These are phyloP conservation scores for Crocinoboletus sp. DNA, from an alignment of 1,284 basidiomycete species.

Conservation along the genomic window DNA sequence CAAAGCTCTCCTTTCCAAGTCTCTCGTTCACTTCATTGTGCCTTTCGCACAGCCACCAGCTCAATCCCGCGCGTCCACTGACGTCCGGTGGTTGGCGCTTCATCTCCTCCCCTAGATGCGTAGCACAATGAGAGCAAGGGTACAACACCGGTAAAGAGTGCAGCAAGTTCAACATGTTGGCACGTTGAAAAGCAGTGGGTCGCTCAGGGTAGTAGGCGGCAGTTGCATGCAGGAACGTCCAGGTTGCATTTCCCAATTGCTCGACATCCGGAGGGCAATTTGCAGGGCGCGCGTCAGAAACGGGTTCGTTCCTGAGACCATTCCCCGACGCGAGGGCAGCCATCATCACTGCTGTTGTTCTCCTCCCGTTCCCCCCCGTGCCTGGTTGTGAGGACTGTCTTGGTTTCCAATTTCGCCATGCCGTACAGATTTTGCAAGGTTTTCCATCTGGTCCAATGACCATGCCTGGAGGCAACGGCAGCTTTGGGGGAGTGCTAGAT, in stretches of 20 bases:
- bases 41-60: constrained; percentile 83
- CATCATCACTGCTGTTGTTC: constrained; percentile 38
- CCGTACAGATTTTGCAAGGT: constrained; percentile 88
- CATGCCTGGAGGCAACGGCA: constrained; percentile 62
- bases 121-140: constrained; percentile 83
- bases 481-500: constrained; percentile 10
- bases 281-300: constrained; percentile 42
- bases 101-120: constrained; percentile 72
- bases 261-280: constrained; percentile 89
- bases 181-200: constrained; percentile 67
- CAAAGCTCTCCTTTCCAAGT: constrained; percentile 79
- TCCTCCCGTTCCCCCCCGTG: constrained; percentile 21
- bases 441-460: constrained; percentile 90
- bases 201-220: constrained; percentile 90
- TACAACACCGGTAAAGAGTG: constrained; percentile 77
- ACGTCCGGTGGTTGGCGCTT: constrained; percentile 69
- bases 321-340: constrained; percentile 38
- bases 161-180: constrained; percentile 78
- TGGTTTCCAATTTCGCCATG: constrained; percentile 71
- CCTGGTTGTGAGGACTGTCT: constrained; percentile 15
- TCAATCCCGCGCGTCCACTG: constrained; percentile 60
- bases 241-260: constrained; percentile 84
- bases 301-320: constrained; percentile 20
- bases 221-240: constrained; percentile 93
- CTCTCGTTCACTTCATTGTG: constrained; percentile 90